Conservation (phyloP, 1,284 basidiomycete species). For the Crocinoboletus sp. region DNA sequence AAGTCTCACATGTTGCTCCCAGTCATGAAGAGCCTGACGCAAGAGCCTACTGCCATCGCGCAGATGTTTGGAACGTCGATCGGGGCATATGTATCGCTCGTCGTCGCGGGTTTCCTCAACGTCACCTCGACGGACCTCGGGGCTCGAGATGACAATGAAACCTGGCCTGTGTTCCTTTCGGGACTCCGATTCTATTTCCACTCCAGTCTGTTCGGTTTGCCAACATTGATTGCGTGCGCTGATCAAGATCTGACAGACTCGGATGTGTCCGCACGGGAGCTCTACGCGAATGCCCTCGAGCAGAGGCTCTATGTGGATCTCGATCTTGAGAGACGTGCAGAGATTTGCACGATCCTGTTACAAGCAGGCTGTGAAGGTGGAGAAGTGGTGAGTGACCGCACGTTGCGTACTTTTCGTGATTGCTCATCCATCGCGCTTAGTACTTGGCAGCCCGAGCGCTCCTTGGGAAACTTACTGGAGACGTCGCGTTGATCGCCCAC, state of each 20-base stretch:
- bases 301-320: constrained; percentile 51
- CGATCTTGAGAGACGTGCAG: constrained; percentile 47
- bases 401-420: not conserved
- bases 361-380: constrained; percentile 42
- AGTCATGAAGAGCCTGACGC: constrained; percentile 46
- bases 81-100: constrained; percentile 44
- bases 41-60: constrained; percentile 20
- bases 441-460: constrained; percentile 48
- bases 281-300: constrained; percentile 43
- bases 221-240: not conserved
- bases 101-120: constrained; percentile 55
- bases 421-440: constrained; percentile 30
- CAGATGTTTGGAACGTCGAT: constrained; percentile 26
- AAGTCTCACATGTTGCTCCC: constrained; percentile 67
- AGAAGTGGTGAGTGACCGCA: constrained; percentile 41
- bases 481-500: constrained; percentile 50
- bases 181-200: constrained; percentile 44
- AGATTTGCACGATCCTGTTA: constrained; percentile 52
- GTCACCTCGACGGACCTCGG: constrained; percentile 44
- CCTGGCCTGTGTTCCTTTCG: constrained; percentile 48
- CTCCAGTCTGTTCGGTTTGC: constrained; percentile 36
- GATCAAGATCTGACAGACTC: constrained; percentile 23
- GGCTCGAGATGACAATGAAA: constrained; percentile 27
- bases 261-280: constrained; percentile 32
- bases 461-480: constrained; percentile 43